Evolutionary conservation across 1,284 basidiomycete genomes (phyloP), one percentile per base, ranked within the genome.

Genomic region (Ustilago vetiveriae): DNA sequence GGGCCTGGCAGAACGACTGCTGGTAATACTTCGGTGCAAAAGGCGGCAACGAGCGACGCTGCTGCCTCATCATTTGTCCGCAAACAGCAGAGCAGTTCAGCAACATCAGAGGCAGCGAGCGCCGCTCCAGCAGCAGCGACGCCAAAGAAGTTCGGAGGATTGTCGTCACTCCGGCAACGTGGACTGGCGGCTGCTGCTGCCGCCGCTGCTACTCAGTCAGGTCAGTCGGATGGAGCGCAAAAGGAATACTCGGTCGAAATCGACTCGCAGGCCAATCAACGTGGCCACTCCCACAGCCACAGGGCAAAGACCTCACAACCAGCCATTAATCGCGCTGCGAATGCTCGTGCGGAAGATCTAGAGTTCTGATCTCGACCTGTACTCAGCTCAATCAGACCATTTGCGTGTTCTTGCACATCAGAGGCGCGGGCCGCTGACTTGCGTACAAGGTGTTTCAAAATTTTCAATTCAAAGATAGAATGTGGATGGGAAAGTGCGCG

Each of bases 141-240:
- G 35, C 46, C 54, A 11, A 63, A 60, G 2, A 63, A 60, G 40
- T 56, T 64, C 22, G 48, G 29, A 17, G 59, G 59, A 1, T 38
- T 67, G n/a, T 39, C 59, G 5, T 53, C 66, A 14, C 46, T 69
- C 6, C 41, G 66, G 14, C 66, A 70, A 24, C 53, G 60, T 14
- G 60, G 60, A 5, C 13, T 65, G 21, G 67, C 67, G 17, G 66
- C 59, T 2, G 52, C 57, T 9, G 50, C 56, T 0, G 48, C 53
- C 5, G 35, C 41, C 4, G 38, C 30, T 5, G 23, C 14, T 23
- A 19, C 19, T 37, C 36, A 37, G 36, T 4, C 17, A 8, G 37
- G 36, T 11, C 37, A 39, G 21, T 24, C 36, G 8, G 32, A 24
- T 16, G 19, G n/a, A 16, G 10, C 32, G 19, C 48, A 43, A 11